phyloP scores from a whole-genome alignment of 768 basidiomycete species.

The Lentinula raphanica region DNA sequence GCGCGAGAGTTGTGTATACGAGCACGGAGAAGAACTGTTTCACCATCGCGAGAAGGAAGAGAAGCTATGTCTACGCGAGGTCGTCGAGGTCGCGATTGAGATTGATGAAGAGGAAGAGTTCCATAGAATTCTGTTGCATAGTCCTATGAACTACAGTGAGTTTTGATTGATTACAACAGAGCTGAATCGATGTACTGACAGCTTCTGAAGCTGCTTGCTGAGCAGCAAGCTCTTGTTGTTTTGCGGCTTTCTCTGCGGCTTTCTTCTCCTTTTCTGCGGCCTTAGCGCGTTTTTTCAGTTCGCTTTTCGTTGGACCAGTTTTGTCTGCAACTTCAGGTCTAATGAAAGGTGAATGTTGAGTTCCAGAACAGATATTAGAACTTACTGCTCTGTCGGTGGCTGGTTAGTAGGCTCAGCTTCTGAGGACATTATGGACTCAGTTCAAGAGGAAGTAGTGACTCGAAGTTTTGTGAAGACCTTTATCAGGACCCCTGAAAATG shows the following conservation, averaged over 20 bases:
- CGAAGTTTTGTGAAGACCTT: not conserved
- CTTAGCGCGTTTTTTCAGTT: conserved; percentile 88
- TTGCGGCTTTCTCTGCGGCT: conserved; percentile 80
- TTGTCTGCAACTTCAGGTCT: conserved; percentile 22
- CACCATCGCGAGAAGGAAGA: conserved; percentile 61
- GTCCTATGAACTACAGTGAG: conserved; percentile 44
- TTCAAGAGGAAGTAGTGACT: not conserved
- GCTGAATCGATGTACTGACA: conserved; percentile 38
- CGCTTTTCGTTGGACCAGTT: conserved; percentile 74
- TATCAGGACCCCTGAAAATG: too few species aligned
- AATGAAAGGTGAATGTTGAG: not conserved
- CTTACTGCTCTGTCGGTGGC: conserved; percentile 21
- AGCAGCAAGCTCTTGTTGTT: conserved; percentile 67
- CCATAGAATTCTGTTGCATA: conserved; percentile 80
- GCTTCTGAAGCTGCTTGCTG: conserved; percentile 63
- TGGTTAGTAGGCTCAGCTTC: conserved; percentile 17
- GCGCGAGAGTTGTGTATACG: conserved; percentile 88
- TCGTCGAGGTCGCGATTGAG: conserved; percentile 65
- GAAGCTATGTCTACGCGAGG: conserved; percentile 60
- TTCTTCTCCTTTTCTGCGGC: conserved; percentile 88
- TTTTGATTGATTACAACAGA: not conserved
- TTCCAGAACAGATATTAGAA: not conserved
- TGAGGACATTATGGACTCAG: conserved; percentile 26
- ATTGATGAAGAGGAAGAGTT: conserved; percentile 84
- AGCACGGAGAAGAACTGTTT: conserved; percentile 80